These are phyloP conservation scores for Calonectria pseudoturangicola DNA, from an alignment of 2,329 filamentous ascomycete genomes.

Conservation along the genomic window DNA sequence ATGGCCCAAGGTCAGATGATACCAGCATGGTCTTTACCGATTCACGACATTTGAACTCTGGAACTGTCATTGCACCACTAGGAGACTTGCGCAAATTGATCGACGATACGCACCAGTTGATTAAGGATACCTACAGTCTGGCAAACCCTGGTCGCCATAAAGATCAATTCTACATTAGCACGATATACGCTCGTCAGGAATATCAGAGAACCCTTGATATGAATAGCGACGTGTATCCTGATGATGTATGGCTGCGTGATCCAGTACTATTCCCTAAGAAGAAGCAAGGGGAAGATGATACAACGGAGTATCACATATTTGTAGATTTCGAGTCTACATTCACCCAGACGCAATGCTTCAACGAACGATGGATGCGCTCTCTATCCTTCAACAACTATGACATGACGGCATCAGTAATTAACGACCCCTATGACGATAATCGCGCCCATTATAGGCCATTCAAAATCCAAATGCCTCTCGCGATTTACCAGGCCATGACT, in stretches of 20 bases:
- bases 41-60: conserved; percentile 49
- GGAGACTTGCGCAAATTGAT: conserved; percentile 48
- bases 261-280: conserved; percentile 40
- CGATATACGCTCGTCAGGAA: conserved; percentile 50
- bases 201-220: conserved; percentile 46
- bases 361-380: conserved; percentile 67
- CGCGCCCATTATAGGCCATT: conserved; percentile 35
- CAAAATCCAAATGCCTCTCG: conserved; percentile 49
- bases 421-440: conserved; percentile 39
- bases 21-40: conserved; percentile 39
- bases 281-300: conserved; percentile 34
- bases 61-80: conserved; percentile 49
- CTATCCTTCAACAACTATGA: conserved; percentile 64
- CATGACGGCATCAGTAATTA: conserved; percentile 60
- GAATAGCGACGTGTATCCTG: conserved; percentile 39
- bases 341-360: conserved; percentile 68
- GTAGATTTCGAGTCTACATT: conserved; percentile 61
- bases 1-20: conserved; percentile 42
- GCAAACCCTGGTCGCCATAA: conserved; percentile 41
- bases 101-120: conserved; percentile 39
- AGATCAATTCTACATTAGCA: conserved; percentile 50
- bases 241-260: conserved; percentile 23
- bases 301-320: conserved; percentile 45
- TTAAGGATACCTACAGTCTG: conserved; percentile 33
- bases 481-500: conserved; percentile 33